Evolutionary conservation across 2,329 filamentous ascomycete genomes (phyloP), one percentile per base, ranked within the genome.

Genomic region (Fusarium subtropicale): DNA sequence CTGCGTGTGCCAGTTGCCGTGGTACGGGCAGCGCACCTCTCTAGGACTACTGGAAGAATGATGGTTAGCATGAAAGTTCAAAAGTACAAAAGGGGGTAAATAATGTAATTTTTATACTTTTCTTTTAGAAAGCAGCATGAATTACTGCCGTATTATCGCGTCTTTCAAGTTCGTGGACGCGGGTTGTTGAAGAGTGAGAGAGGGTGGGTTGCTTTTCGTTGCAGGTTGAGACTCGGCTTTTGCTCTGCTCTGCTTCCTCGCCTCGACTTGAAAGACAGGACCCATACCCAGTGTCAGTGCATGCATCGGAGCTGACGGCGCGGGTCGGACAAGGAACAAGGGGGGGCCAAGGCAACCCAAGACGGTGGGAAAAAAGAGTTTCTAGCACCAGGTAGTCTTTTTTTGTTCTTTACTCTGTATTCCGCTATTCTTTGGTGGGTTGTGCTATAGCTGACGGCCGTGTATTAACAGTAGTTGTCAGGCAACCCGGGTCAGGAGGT

Each of bases 61-160:
- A 47, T 36, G 64, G 63, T 74, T 64, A 74, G 66, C 58, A 52
- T 57, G 36, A 38, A 47, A 51, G 41, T 46, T 42, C 41, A 53
- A 33, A 51, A 22, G 26, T 51, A 52, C 61, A 30, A 57, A 36
- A n/a, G 39, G 53, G 36, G 38, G 18, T 34, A 20, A 16, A n/a
- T 48, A n/a, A 45, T 56, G 48, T 22, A 41, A 13, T 65, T 71
- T 56, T 56, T 30, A 24, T 63, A 79, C 78, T 74, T 73, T 64
- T 68, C 69, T 74, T 70, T 72, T 60, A 57, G 65, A 68, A 68
- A 73, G 69, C 68, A 75, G 76, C 76, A 79, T 79, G 70, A 73
- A 74, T 72, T 72, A 70, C 73, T 71, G 75, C 72, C 66, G 68
- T 71, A 60, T 33, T 60, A 74, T 78, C 76, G 76, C 78, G 77